Conservation (phyloP, 2,329 filamentous ascomycete genomes). For the Cladosporium sp. region DNA sequence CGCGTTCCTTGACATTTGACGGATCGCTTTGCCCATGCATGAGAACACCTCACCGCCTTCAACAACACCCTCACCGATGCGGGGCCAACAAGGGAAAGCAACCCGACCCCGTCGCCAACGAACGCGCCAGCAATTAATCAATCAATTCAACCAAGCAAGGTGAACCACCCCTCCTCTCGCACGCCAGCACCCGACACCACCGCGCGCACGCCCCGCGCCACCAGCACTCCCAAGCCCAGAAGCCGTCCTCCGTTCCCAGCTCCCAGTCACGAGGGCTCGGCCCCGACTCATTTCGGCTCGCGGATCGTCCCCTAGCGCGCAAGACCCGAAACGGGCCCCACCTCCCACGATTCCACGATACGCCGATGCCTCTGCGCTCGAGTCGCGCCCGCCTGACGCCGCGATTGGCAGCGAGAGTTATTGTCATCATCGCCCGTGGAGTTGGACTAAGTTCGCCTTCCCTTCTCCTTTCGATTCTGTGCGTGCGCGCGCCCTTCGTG, state of each 20-base stretch:
- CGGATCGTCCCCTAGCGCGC: conserved; percentile 9
- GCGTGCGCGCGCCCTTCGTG: too few relatives aligned
- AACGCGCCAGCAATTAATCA: not conserved
- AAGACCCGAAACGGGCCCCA: conserved; percentile 4
- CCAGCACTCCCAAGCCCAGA: not conserved
- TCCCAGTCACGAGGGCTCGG: conserved; percentile 10
- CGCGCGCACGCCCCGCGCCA: conserved; percentile 1
- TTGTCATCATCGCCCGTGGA: too few relatives aligned
- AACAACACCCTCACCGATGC: too few relatives aligned
- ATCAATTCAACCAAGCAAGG: conserved; percentile 1
- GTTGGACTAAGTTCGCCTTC: too few relatives aligned
- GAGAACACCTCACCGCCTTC: too few relatives aligned
- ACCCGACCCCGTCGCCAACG: too few relatives aligned
- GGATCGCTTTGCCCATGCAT: too few relatives aligned
- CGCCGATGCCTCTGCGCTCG: conserved; percentile 4
- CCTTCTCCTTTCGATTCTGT: too few relatives aligned
- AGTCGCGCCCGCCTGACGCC: not conserved
- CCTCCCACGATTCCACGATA: conserved; percentile 8
- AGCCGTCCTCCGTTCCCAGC: conserved; percentile 6
- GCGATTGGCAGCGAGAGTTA: too few relatives aligned
- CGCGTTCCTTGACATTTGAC: too few relatives aligned
- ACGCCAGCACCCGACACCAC: not conserved
- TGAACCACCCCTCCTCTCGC: not conserved
- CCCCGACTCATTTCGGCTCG: conserved; percentile 6
- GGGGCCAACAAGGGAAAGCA: too few relatives aligned